Conservation (phyloP, 371 early-diverging fungal species). For the Apophysomyces trapeziformis region DNA sequence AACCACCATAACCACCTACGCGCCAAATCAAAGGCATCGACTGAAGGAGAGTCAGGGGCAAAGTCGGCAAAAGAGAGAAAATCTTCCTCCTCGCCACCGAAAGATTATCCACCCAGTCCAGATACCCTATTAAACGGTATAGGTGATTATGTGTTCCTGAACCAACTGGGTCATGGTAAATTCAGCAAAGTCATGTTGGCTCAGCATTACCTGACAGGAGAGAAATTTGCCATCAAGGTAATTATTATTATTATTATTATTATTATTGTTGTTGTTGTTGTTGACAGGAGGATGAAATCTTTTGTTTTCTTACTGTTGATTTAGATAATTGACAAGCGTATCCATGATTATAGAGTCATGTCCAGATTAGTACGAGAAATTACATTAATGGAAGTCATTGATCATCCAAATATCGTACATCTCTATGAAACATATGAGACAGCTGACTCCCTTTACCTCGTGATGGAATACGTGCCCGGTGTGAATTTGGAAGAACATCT, state of each 20-base stretch:
- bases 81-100: constrained; percentile 19
- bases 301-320: too few relatives aligned
- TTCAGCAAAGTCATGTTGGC: constrained; percentile 90
- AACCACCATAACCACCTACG: neutral
- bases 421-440: constrained; percentile 92
- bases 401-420: constrained; percentile 87
- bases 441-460: constrained; percentile 75
- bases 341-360: constrained; percentile 78
- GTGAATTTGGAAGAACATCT: constrained; percentile 62
- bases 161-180: constrained; percentile 86
- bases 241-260: neutral
- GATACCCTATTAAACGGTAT: constrained; percentile 60
- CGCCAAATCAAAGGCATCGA: constrained; percentile 8
- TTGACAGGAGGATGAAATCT: too few relatives aligned
- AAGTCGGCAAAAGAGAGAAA: constrained; percentile 13
- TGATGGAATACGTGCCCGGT: constrained; percentile 70
- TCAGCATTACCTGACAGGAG: constrained; percentile 72
- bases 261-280: too few relatives aligned
- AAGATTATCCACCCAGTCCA: constrained; percentile 55
- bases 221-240: constrained; percentile 64
- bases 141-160: constrained; percentile 82
- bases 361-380: constrained; percentile 86
- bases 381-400: constrained; percentile 82
- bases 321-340: constrained; percentile 82
- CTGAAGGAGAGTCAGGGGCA: constrained; percentile 12